Evolutionary conservation across 2,329 filamentous ascomycete species (phyloP), one percentile per base, ranked within the genome.

Genomic region (Calycina herbarum): DNA sequence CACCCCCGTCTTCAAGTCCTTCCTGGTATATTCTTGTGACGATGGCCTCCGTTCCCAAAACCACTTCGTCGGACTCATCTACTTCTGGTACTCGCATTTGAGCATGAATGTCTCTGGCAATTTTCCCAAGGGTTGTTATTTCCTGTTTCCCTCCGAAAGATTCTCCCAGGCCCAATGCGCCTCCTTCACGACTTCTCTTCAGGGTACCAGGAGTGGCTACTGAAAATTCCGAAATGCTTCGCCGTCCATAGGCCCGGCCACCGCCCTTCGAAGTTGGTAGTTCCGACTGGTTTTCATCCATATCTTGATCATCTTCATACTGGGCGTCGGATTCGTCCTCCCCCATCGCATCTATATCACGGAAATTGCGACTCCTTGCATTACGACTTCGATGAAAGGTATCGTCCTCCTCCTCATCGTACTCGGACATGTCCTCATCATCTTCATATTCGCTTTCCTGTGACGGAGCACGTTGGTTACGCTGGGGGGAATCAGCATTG

Each of bases 31-130:
- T 80, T 62, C 82, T 82, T 60, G 83, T 82, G 48, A 96, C 79
- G 51, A 92, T 78, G 48, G 86, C 83, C 75, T 97, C 94, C 11
- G 91, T 96, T 59, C 86, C 82, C 40, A 96, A 79, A 57, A 97
- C 86, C 24, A 96, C 77, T 57, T 88, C 83, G 67, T 89, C 86
- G 1, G 88, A 81, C 77, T 97, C 94, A 4, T 82, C 82, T 57
- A 96, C 80, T 20, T 78, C 73, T 0, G 90, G 86, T 40, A 85
- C 80, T 42, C 84, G 84, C 78, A 83, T 77, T 75, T 86, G 75
- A 76, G 80, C 75, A 81, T 89, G 87, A 10, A 94, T 78, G 67
- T 89, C 88, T 75, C 89, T 91, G 35, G 92, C 91, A 66, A 96
- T 86, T 6, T 85, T 81, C 3, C 87, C 84, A 73, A 93, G 90